phyloP scores from a whole-genome alignment of 169 alveolate genomes.

The Eimeria praecox region DNA sequence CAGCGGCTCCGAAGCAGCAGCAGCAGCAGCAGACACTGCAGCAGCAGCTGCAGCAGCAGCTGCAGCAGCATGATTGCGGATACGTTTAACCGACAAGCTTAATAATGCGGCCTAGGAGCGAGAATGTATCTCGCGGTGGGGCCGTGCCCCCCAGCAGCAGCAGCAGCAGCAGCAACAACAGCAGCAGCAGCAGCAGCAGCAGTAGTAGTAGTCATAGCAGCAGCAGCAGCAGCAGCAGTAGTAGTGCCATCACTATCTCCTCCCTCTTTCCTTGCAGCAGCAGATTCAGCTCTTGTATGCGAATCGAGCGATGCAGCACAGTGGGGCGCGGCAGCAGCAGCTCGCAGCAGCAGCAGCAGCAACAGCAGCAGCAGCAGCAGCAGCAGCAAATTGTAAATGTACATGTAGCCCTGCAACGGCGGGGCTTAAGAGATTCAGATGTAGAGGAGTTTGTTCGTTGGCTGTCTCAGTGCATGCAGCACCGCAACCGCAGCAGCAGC shows the following conservation, averaged over 20 bases:
- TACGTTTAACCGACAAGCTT: not conserved
- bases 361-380: conserved; percentile 66
- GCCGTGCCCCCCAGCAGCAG: conserved; percentile 46
- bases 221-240: not conserved
- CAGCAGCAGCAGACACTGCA: not conserved
- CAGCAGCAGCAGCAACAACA: conserved; percentile 7
- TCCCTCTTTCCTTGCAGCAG: conserved; percentile 42
- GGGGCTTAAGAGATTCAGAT: conserved; percentile 69
- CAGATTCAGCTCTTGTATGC: conserved; percentile 6
- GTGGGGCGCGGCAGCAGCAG: conserved; percentile 1
- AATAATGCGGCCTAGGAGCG: conserved; percentile 48
- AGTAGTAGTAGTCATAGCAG: conserved; percentile 2
- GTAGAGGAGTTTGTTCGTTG: conserved; percentile 66
- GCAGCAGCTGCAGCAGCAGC: conserved; percentile 2
- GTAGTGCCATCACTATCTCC: not conserved
- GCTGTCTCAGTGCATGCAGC: conserved; percentile 65
- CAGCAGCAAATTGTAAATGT: conserved; percentile 20
- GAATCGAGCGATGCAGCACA: conserved; percentile 24
- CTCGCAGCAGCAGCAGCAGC: conserved; percentile 15
- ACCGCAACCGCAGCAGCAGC: conserved; percentile 5
- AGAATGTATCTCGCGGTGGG: conserved; percentile 45
- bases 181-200: conserved; percentile 46
- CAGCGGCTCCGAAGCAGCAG: conserved; percentile 7
- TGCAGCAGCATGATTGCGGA: not conserved
- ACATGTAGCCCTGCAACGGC: conserved; percentile 65